Conservation (phyloP, 108 stramenopile species). For the Nitzschia sp. region DNA sequence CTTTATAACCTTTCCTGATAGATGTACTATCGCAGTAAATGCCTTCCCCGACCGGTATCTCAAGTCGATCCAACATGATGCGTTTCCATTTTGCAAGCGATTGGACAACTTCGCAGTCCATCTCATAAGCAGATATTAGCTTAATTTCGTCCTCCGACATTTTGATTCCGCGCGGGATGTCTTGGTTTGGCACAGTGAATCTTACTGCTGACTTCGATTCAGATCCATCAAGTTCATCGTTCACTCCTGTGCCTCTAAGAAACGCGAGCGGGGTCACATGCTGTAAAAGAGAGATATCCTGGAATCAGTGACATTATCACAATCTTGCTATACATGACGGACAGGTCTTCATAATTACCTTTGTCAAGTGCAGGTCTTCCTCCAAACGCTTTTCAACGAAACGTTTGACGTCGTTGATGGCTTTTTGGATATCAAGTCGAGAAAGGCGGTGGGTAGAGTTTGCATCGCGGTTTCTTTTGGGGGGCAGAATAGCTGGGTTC, state of each 20-base stretch:
- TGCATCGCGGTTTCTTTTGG: background rate
- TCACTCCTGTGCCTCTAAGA: background rate
- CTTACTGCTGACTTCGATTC: background rate
- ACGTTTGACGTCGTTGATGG: background rate
- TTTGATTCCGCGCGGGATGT: background rate
- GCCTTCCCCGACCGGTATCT: slow-evolving; percentile 37
- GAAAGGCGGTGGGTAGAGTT: background rate
- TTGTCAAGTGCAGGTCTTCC: background rate
- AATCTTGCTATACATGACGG: background rate
- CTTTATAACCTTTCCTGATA: slow-evolving; percentile 58
- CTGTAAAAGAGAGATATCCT: background rate
- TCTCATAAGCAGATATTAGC: background rate
- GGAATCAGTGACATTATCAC: background rate
- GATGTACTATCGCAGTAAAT: slow-evolving; percentile 44
- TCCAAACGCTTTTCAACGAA: background rate
- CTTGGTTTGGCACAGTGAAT: background rate
- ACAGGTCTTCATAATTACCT: background rate
- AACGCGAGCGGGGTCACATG: background rate
- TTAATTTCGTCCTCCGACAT: background rate
- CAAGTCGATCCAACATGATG: background rate
- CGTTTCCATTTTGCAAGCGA: slow-evolving; percentile 58
- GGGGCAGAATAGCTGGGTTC: background rate
- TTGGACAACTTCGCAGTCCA: slow-evolving; percentile 42
- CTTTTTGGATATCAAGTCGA: background rate
- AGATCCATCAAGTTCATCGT: background rate